Evolutionary conservation across 805 yeast species (phyloP), one percentile per base, ranked within the genome.

Genomic region (Vanderwaltozyma yarrowii): DNA sequence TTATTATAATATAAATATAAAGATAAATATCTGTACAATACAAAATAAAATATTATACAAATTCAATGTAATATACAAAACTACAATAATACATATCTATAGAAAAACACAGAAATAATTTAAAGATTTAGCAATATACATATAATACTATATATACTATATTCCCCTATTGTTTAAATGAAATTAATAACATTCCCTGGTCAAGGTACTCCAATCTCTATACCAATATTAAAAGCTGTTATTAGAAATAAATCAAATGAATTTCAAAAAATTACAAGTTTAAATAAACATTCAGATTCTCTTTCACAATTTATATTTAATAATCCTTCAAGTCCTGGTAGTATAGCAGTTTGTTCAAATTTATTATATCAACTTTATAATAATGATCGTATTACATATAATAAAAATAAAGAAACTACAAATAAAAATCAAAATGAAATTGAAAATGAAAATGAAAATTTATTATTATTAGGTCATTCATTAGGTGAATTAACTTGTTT

Each of bases 401-500:
- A n/a, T n/a, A n/a, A n/a, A n/a, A 15, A 18, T 15, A 35, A 21
- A 32, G 26, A 32, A 32, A 21, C 23, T 21, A 21, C 6, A 21
- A 9, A 9, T 9, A 20, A n/a, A 28, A 13, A 13, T 12, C n/a
- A n/a, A n/a, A n/a, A n/a, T n/a, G n/a, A n/a, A n/a, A n/a, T n/a
- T n/a, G n/a, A n/a, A n/a, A 21, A 35, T 21, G 24, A 28, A 19
- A 33, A 32, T 13, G 28, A 32, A n/a, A 32, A 37, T 19, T 23
- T 32, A 21, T 20, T 47, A 26, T 42, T 56, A n/a, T 36, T 58
- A 35, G 65, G 62, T 1, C 65, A 60, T 37, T 60, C 65, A 10
- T 39, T 60, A 26, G 65, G 65, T 14, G 65, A 60, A 40, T 36
- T 60, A 30, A 50, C 56, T 12, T 55, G 60, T 40, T 33, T 60